Evolutionary conservation across 2,329 filamentous ascomycete species (phyloP).

Genomic region (Emydomyces testavorans): DNA sequence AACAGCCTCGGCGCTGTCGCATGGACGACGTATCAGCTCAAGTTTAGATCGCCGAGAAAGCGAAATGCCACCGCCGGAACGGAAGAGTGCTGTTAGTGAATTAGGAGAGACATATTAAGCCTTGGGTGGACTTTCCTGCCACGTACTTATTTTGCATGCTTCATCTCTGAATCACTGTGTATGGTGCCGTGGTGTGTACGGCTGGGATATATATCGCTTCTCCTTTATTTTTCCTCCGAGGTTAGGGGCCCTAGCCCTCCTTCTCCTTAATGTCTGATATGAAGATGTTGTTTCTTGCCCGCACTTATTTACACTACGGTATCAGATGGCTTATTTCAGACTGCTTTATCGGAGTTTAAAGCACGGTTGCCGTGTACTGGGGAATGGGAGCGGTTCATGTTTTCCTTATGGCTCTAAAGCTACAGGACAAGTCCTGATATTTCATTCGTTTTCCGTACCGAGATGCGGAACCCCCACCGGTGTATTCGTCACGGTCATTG

Average conservation of each 20-base stretch:
- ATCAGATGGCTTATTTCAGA: conserved; percentile 3
- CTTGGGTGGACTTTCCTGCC: background rate
- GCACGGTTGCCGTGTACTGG: background rate
- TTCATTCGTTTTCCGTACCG: background rate
- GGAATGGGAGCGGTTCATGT: background rate
- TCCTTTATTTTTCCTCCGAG: background rate
- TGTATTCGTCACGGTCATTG: background rate
- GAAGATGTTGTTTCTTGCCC: background rate
- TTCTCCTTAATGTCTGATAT: conserved; percentile 1
- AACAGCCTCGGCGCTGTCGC: conserved; percentile 29
- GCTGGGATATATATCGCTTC: conserved; percentile 8
- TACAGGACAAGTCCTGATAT: background rate
- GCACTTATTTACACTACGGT: conserved; percentile 5
- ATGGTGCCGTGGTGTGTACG: conserved; percentile 9
- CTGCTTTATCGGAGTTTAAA: conserved; percentile 1
- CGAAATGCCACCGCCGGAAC: conserved; percentile 39
- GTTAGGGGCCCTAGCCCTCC: background rate
- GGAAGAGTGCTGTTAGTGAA: conserved; percentile 19
- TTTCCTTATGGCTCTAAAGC: background rate
- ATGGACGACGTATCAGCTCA: conserved; percentile 32
- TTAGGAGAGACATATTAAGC: conserved; percentile 16
- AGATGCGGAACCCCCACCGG: no score
- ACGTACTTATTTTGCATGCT: background rate
- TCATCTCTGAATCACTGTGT: background rate
- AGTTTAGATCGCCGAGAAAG: conserved; percentile 28